Evolutionary conservation across 495 filamentous ascomycete genomes (phyloP).

Genomic region (Daldinia bambusicola): DNA sequence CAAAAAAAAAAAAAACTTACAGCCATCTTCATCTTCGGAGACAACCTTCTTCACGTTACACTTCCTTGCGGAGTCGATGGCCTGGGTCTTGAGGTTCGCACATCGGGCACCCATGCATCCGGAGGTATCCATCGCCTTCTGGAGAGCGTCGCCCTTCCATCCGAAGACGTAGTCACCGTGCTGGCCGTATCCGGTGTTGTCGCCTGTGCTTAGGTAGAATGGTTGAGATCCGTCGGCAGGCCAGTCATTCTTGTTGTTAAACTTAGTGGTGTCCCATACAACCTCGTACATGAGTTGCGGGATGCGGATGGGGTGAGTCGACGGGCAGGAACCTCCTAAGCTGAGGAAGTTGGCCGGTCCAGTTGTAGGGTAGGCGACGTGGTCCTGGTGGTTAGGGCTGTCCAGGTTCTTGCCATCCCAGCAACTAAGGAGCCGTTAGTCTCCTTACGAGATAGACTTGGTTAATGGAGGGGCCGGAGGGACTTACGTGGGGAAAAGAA

Average conservation of each 20-base stretch:
- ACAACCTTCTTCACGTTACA: conserved; percentile 46
- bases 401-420: conserved; percentile 66
- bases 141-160: conserved; percentile 59
- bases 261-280: conserved; percentile 61
- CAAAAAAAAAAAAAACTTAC: conserved; percentile 29
- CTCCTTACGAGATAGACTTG: background rate
- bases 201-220: conserved; percentile 59
- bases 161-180: conserved; percentile 65
- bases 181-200: conserved; percentile 57
- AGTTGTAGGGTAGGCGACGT: conserved; percentile 57
- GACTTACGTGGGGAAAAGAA: conserved; percentile 62
- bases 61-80: conserved; percentile 43
- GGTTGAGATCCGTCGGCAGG: conserved; percentile 60
- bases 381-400: conserved; percentile 63
- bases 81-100: conserved; percentile 52
- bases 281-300: conserved; percentile 65
- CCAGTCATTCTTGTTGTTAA: conserved; percentile 58
- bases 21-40: conserved; percentile 44
- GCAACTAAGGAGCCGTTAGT: conserved; percentile 51
- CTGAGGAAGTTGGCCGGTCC: conserved; percentile 60
- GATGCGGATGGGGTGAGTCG: conserved; percentile 59
- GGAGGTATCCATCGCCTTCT: conserved; percentile 60
- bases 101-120: conserved; percentile 57
- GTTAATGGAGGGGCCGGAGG: background rate
- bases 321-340: conserved; percentile 58